These are phyloP conservation scores for Fusarium sp. DNA, from an alignment of 2,329 filamentous ascomycete genomes.

Conservation along the genomic window DNA sequence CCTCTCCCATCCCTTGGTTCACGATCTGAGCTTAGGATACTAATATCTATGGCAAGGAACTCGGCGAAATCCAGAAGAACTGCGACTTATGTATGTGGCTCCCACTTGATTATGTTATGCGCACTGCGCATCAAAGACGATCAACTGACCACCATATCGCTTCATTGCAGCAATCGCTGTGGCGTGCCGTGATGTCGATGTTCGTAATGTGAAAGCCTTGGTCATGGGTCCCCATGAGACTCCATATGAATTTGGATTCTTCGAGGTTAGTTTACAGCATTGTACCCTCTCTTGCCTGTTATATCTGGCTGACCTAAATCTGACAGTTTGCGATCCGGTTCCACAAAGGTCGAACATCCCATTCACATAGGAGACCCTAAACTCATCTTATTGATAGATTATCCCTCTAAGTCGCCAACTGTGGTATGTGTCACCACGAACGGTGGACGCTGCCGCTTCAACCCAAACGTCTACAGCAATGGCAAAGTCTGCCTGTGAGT, in stretches of 20 bases:
- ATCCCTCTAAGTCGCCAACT: slow-evolving; percentile 75
- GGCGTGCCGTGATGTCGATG: slow-evolving; percentile 86
- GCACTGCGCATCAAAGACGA: background rate
- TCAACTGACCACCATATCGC: slow-evolving; percentile 15
- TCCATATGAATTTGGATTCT: slow-evolving; percentile 97
- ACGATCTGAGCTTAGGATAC: slow-evolving; percentile 30
- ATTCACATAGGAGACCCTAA: slow-evolving; percentile 13
- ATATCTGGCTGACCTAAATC: slow-evolving; percentile 7
- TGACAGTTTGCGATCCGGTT: slow-evolving; percentile 81
- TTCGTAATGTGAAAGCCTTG: slow-evolving; percentile 86
- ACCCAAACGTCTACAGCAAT: slow-evolving; percentile 93
- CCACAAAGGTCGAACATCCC: slow-evolving; percentile 68
- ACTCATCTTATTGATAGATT: slow-evolving; percentile 68
- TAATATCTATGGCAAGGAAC: slow-evolving; percentile 69
- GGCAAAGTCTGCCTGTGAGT: slow-evolving; percentile 93
- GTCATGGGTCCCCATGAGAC: slow-evolving; percentile 95
- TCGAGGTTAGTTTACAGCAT: slow-evolving; percentile 74
- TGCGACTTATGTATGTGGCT: slow-evolving; percentile 80
- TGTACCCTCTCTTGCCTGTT: background rate
- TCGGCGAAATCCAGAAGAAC: slow-evolving; percentile 85
- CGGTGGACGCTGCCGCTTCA: slow-evolving; percentile 87
- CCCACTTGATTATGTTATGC: background rate
- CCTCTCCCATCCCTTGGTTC: slow-evolving; percentile 28
- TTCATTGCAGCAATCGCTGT: slow-evolving; percentile 78
- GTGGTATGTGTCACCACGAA: slow-evolving; percentile 86